These are phyloP conservation scores for Daldinia sp. DNA, from an alignment of 2,329 filamentous ascomycete genomes.

Conservation along the genomic window DNA sequence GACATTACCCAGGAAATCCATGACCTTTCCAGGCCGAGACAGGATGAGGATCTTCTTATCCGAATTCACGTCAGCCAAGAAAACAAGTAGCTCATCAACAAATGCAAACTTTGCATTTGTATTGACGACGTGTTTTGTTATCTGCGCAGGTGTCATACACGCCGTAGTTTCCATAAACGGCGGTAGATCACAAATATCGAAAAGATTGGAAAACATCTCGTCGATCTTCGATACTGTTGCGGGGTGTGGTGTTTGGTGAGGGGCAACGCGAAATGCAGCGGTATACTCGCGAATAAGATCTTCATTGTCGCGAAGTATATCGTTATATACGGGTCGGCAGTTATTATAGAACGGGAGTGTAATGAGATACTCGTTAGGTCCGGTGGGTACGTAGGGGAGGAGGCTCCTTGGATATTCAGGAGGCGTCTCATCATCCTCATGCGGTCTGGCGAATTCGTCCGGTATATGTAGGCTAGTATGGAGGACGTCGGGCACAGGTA, in stretches of 20 bases:
- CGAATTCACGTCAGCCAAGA: slow-evolving; percentile 49
- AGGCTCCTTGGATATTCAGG: slow-evolving; percentile 38
- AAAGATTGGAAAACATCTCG: slow-evolving; percentile 58
- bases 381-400: slow-evolving; percentile 42
- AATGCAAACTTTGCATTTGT: slow-evolving; percentile 70
- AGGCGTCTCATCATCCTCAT: slow-evolving; percentile 30
- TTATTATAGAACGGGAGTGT: slow-evolving; percentile 66
- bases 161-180: slow-evolving; percentile 58
- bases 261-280: slow-evolving; percentile 52
- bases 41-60: slow-evolving; percentile 62
- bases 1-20: slow-evolving; percentile 62
- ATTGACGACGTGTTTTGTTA: slow-evolving; percentile 62
- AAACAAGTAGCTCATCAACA: slow-evolving; percentile 61
- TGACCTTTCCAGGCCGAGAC: slow-evolving; percentile 57
- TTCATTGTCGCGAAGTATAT: slow-evolving; percentile 54
- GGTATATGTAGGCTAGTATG: slow-evolving; percentile 22
- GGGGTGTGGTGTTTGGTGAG: slow-evolving; percentile 50
- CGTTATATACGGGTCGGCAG: slow-evolving; percentile 60
- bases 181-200: slow-evolving; percentile 66
- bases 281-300: slow-evolving; percentile 57
- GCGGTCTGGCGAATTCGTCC: slow-evolving; percentile 16
- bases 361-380: slow-evolving; percentile 57
- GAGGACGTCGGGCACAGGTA: slow-evolving; percentile 41
- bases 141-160: slow-evolving; percentile 52
- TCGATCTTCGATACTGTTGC: slow-evolving; percentile 57